phyloP scores from a whole-genome alignment of 1,139 yeast genomes.

The Suhomyces choctaworum region DNA sequence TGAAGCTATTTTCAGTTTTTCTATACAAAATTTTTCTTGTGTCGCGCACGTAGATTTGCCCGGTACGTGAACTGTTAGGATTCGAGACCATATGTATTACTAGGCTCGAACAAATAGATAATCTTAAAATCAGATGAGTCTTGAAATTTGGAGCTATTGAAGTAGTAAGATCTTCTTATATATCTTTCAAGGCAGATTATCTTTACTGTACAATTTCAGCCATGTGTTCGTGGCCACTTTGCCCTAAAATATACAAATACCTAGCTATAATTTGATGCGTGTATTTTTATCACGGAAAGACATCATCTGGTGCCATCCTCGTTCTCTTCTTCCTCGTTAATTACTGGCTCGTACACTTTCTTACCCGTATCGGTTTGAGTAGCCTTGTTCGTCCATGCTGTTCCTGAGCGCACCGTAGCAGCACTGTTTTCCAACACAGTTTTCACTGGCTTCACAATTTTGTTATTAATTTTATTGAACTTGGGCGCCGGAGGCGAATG shows the following conservation, averaged over 20 bases:
- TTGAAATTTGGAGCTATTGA: too few relatives aligned
- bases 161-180: too few relatives aligned
- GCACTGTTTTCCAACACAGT: conserved; percentile 5
- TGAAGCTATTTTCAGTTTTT: too few relatives aligned
- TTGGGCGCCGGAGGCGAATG: conserved; percentile 41
- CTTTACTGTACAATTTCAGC: too few relatives aligned
- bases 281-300: not conserved
- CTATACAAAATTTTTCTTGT: conserved; percentile 15
- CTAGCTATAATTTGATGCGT: too few relatives aligned
- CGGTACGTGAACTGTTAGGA: too few relatives aligned
- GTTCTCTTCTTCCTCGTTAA: conserved; percentile 31
- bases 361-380: conserved; percentile 8
- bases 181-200: too few relatives aligned
- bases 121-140: too few relatives aligned
- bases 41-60: conserved; percentile 11
- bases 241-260: too few relatives aligned
- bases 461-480: conserved; percentile 17
- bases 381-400: conserved; percentile 7
- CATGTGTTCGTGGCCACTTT: too few relatives aligned
- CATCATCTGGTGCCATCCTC: conserved; percentile 11
- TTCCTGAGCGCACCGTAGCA: not conserved
- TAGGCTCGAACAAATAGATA: too few relatives aligned
- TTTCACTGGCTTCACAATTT: conserved; percentile 15
- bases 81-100: too few relatives aligned
- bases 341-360: conserved; percentile 24